phyloP scores from a whole-genome alignment of 495 filamentous ascomycete species.

The Daldinia caldariorum region DNA sequence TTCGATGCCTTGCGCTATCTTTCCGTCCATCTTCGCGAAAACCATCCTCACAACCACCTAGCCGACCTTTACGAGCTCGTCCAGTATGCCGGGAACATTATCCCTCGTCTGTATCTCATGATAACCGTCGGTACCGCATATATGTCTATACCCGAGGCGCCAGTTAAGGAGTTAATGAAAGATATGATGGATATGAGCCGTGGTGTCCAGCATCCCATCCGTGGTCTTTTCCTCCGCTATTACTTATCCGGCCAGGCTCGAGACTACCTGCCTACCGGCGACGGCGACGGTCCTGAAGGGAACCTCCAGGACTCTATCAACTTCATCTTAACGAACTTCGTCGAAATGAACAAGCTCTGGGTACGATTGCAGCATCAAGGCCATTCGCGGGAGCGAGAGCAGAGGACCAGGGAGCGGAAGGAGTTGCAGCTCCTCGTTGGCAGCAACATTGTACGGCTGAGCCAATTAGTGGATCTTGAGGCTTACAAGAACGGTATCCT shows the following conservation, averaged over 20 bases:
- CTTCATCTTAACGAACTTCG: conserved; percentile 97
- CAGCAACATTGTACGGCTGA: conserved; percentile 92
- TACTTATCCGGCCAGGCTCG: conserved; percentile 94
- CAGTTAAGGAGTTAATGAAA: conserved; percentile 99
- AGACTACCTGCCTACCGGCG: conserved; percentile 83
- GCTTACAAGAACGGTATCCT: conserved; percentile 92
- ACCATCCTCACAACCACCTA: conserved; percentile 96
- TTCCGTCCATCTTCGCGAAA: conserved; percentile 94
- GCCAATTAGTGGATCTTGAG: conserved; percentile 94
- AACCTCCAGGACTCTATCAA: conserved; percentile 97
- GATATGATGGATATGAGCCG: conserved; percentile 99
- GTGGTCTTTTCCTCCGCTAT: conserved; percentile 93
- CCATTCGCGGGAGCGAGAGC: conserved; percentile 91
- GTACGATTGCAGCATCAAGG: conserved; percentile 97
- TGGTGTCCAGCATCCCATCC: conserved; percentile 94
- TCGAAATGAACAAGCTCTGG: conserved; percentile 99
- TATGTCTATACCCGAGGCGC: conserved; percentile 97
- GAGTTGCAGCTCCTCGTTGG: conserved; percentile 95
- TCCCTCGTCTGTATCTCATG: conserved; percentile 97
- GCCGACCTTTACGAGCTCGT: conserved; percentile 98
- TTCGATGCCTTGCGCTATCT: conserved; percentile 98
- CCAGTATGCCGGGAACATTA: conserved; percentile 98
- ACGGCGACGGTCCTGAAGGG: conserved; percentile 91
- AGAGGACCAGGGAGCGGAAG: conserved; percentile 90
- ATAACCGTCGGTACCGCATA: conserved; percentile 98